Conservation (phyloP, 495 filamentous ascomycete species). For the Penicillium pancosmium region DNA sequence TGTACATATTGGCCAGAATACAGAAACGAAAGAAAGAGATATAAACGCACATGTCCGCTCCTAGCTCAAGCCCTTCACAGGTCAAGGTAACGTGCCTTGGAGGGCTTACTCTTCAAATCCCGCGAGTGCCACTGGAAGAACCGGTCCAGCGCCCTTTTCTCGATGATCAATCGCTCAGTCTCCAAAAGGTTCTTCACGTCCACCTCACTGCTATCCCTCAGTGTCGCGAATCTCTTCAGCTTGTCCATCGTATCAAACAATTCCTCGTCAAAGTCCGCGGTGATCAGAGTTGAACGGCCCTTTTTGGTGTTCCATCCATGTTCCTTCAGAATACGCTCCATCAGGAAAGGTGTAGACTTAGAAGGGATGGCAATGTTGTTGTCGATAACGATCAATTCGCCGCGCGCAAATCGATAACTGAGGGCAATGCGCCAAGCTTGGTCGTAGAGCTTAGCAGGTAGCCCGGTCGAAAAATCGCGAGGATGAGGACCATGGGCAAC, state of each 20-base stretch:
- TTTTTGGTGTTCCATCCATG: constrained; percentile 72
- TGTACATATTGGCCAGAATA: constrained; percentile 37
- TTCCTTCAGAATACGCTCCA: constrained; percentile 63
- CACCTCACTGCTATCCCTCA: constrained; percentile 70
- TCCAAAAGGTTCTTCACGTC: constrained; percentile 94
- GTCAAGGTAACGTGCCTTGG: constrained; percentile 39
- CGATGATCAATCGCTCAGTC: constrained; percentile 81
- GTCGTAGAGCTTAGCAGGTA: constrained; percentile 92
- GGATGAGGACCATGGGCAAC: constrained; percentile 85
- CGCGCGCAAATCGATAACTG: constrained; percentile 83
- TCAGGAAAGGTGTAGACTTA: constrained; percentile 57
- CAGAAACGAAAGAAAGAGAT: constrained; percentile 23
- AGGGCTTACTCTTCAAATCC: constrained; percentile 56
- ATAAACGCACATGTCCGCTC: constrained; percentile 13
- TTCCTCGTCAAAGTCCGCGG: constrained; percentile 45
- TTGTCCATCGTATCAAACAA: constrained; percentile 53
- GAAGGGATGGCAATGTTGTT: constrained; percentile 65
- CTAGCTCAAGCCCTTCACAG: constrained; percentile 4
- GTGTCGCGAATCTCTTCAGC: constrained; percentile 65
- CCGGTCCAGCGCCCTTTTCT: constrained; percentile 75
- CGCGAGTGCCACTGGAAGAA: constrained; percentile 76
- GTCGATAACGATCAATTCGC: constrained; percentile 83
- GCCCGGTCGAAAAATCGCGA: constrained; percentile 80
- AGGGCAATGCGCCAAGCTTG: constrained; percentile 94
- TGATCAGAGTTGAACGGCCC: constrained; percentile 80